Percentiles rank a stretch among this genome's conserved stretches.
Conservation (phyloP, 495 filamentous ascomycete species). For the Geopyxis carbonaria region DNA sequence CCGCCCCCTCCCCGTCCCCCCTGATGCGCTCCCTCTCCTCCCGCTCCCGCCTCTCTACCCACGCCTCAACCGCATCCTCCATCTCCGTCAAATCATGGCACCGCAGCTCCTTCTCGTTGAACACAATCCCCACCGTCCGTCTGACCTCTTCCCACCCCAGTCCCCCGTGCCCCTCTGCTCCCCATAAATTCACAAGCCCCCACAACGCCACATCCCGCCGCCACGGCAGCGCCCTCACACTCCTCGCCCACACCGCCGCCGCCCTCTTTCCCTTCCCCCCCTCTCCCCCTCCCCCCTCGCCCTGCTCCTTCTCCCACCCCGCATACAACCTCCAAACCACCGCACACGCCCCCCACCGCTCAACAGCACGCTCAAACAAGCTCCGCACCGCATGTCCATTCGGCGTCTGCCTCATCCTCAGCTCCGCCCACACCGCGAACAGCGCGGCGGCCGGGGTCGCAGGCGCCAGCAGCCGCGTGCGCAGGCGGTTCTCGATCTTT, state of each 20-base stretch:
- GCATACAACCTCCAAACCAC: constrained; percentile 54
- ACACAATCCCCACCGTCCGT: constrained; percentile 18
- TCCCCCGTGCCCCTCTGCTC: constrained; percentile 7
- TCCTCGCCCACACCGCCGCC: constrained; percentile 44
- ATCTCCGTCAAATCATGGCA: constrained; percentile 21
- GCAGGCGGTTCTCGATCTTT: constrained; percentile 55
- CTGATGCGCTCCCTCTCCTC: too few relatives aligned
- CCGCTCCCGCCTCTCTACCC: too few relatives aligned
- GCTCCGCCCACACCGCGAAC: constrained; percentile 52
- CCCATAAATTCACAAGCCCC: constrained; percentile 33
- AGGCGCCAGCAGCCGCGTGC: constrained; percentile 41
- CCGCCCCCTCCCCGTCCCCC: constrained; percentile 1
- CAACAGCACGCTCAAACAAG: constrained; percentile 55
- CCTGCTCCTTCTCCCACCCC: constrained; percentile 26
- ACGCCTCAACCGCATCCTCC: constrained; percentile 17
- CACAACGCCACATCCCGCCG: constrained; percentile 53
- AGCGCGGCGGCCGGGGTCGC: constrained; percentile 34
- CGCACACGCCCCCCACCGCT: constrained; percentile 28
- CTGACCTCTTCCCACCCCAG: constrained; percentile 16
- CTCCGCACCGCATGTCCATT: constrained; percentile 44
- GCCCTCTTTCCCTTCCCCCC: constrained; percentile 52
- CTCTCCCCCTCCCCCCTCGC: constrained; percentile 32
- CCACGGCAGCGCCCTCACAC: constrained; percentile 47
- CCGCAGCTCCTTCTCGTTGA: constrained; percentile 23
- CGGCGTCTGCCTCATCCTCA: constrained; percentile 31